phyloP scores from a whole-genome alignment of 2,329 filamentous ascomycete species.

The Xylaria sp. region DNA sequence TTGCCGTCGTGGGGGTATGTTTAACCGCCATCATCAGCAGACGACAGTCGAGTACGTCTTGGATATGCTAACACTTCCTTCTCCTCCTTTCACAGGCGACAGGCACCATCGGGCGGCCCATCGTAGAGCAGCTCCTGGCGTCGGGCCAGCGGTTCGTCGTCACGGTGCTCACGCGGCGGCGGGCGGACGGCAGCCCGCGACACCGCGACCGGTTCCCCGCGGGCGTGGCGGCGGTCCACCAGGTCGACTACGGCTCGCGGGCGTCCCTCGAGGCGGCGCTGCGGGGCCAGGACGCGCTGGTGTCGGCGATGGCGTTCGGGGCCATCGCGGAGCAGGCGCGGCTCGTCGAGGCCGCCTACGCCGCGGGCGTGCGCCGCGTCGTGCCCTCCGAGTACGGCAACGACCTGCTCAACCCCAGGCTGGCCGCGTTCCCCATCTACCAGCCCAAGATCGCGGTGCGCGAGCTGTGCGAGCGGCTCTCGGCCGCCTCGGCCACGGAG shows the following conservation, averaged over 20 bases:
- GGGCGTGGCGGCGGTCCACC: slow-evolving; percentile 16
- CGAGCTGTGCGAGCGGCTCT: slow-evolving; percentile 19
- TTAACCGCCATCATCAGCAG: neutral
- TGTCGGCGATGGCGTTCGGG: slow-evolving; percentile 45
- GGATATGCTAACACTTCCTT: slow-evolving; percentile 8
- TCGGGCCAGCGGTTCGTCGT: slow-evolving; percentile 24
- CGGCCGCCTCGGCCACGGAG: slow-evolving; percentile 8
- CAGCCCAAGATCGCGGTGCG: slow-evolving; percentile 28
- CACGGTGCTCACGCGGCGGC: slow-evolving; percentile 22
- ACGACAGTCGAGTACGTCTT: slow-evolving; percentile 7
- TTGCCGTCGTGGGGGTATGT: slow-evolving; percentile 29
- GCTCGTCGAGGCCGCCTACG: slow-evolving; percentile 54
- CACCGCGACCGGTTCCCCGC: slow-evolving; percentile 16
- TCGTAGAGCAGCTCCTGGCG: slow-evolving; percentile 20
- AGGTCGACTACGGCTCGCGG: slow-evolving; percentile 23
- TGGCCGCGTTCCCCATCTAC: slow-evolving; percentile 28
- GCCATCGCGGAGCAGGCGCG: slow-evolving; percentile 45
- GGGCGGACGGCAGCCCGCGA: slow-evolving; percentile 8
- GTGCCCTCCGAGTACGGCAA: slow-evolving; percentile 54
- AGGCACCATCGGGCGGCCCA: slow-evolving; percentile 28
- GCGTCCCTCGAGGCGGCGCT: slow-evolving; percentile 21
- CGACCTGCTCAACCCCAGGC: slow-evolving; percentile 34
- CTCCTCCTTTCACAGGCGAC: slow-evolving; percentile 21
- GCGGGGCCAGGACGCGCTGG: slow-evolving; percentile 22
- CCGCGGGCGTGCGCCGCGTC: slow-evolving; percentile 56